These are phyloP conservation scores for Pyrenochaeta sp. DNA, from an alignment of 2,329 filamentous ascomycete genomes.

Conservation along the genomic window DNA sequence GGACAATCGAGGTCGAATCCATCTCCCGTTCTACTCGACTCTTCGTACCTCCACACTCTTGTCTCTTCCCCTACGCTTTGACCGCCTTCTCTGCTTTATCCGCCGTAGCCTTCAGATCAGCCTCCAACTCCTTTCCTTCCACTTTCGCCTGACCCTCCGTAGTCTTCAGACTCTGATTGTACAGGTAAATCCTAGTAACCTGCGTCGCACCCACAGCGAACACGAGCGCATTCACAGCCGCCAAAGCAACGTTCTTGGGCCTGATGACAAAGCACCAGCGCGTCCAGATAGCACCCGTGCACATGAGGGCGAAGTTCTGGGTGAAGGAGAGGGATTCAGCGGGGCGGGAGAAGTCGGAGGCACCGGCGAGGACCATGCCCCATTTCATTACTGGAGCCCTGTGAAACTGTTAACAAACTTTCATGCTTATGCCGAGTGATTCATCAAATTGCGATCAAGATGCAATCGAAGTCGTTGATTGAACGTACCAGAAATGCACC, in stretches of 20 bases:
- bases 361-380: slow-evolving; percentile 89
- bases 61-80: not conserved
- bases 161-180: slow-evolving; percentile 68
- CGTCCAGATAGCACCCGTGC: slow-evolving; percentile 96
- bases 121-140: slow-evolving; percentile 45
- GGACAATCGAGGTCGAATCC: not conserved
- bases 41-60: not conserved
- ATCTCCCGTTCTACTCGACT: not conserved
- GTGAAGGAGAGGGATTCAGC: slow-evolving; percentile 92
- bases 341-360: slow-evolving; percentile 90
- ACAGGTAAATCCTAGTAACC: slow-evolving; percentile 76
- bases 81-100: slow-evolving; percentile 30
- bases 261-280: slow-evolving; percentile 98
- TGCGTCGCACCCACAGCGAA: slow-evolving; percentile 86
- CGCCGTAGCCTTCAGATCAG: slow-evolving; percentile 42
- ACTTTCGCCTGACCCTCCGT: slow-evolving; percentile 50
- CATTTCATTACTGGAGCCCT: slow-evolving; percentile 97
- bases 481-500: slow-evolving; percentile 90
- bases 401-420: slow-evolving; percentile 13
- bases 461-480: not conserved
- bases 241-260: slow-evolving; percentile 90
- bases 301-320: slow-evolving; percentile 88
- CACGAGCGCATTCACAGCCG: slow-evolving; percentile 98
- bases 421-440: not conserved
- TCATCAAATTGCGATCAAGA: not conserved